Evolutionary conservation across 305 asterid species (phyloP), one percentile per base, ranked within the genome.

Genomic region (Solanum aculeatissimum): DNA sequence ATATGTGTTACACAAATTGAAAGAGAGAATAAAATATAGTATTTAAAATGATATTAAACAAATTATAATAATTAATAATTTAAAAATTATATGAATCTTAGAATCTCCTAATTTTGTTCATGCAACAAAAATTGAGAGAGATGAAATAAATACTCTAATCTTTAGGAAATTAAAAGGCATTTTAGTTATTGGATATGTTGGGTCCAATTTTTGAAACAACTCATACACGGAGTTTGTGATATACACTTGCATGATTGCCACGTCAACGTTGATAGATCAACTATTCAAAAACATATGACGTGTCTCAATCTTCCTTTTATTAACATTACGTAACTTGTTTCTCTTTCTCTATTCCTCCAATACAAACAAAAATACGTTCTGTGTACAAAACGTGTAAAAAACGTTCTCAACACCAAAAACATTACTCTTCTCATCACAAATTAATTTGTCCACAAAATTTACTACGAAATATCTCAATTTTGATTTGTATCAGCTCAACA

Each of bases 241-340:
- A 35, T 80, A 60, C 63, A 75, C 63, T 49, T 75, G 84, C 74
- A 68, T 65, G 81, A 35, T 68, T 66, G 85, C 85, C 85, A 83
- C 85, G 85, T 83, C 85, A 68, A 47, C 12, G 15, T 40, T 57
- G 12, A 57, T 1, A 38, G 70, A 21, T 40, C 38, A 80, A 40
- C 72, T 83, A 83, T 14, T 53, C 60, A 51, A 23, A 21, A 38
- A 68, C n/a, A n/a, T n/a, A 10, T 68, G 85, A 83, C 55, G 85
- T 83, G 51, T 49, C 21, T 9, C 57, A 49, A 49, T 69, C 85
- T 63, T 38, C 9, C 75, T 51, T 23, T 35, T 18, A 7, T 7
- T 65, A 7, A 29, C 18, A 7, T 66, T 66, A 58, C 82, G 82
- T 75, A 63, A 62, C 63, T 16, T 49, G 49, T 75, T 49, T 27